Evolutionary conservation across 768 basidiomycete genomes (phyloP), one percentile per base, ranked within the genome.

Genomic region (Chalciporus pseudorubinellus): DNA sequence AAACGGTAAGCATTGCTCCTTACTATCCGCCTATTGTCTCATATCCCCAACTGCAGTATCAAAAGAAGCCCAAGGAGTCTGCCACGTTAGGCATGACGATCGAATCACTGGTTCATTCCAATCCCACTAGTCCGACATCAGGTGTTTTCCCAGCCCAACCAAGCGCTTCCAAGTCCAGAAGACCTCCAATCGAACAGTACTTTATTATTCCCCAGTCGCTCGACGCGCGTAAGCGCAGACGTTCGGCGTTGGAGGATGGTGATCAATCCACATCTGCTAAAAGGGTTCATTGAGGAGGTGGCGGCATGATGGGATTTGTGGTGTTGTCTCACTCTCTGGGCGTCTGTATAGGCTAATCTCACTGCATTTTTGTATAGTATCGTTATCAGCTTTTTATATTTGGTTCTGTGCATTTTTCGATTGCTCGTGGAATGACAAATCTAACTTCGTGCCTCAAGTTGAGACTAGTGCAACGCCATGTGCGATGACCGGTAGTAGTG

Each of bases 81-180:
- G 38, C 54, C 49, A 70, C 70, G 1, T 65, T 74, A 11, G 72
- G 74, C 9, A 76, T 86, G 74, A 75, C 79, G 6, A 83, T 87
- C 31, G 84, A 85, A 44, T 79, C 82, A 2, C 74, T 86, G 18
- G 83, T 86, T 6, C 84, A 85, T 64, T 84, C 84, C n/a, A 85
- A 81, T 48, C 83, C 84, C 1, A 77, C 80, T 1, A 84, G 83
- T 57, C 83, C 84, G 1, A 68, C 70, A 1, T 65, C 74, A 46
- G 65, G 66, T n/a, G 61, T 60, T 33, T 56, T 53, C 12, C 39
- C 59, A 11, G 24, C 44, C n/a, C 66, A 63, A 14, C 13, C 58
- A 1, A 55, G 21, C 36, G 4, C 49, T 13, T 55, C 53, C 12
- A 67, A 61, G 24, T 46, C 64, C 48, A 70, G 58, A 43, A 53